Conservation (phyloP, 371 early-diverging fungal genomes). For the Mucor circinelloides region DNA sequence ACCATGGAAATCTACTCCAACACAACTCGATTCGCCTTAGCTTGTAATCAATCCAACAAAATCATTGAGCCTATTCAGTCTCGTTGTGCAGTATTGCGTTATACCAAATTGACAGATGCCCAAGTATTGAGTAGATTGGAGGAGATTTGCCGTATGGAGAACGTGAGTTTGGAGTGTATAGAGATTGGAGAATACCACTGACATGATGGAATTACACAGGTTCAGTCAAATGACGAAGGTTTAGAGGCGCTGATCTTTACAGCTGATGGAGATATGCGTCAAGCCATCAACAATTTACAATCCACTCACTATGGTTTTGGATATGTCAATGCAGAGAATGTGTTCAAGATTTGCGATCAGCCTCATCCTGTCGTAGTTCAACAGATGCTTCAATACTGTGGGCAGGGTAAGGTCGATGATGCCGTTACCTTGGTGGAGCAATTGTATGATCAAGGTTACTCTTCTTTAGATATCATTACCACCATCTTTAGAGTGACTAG, state of each 20-base stretch:
- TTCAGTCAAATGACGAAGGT: conserved; percentile 83
- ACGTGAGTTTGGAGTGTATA: conserved; percentile 41
- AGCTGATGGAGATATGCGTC: conserved; percentile 99
- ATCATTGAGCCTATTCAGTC: conserved; percentile 99
- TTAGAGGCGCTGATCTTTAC: conserved; percentile 94
- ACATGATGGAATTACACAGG: conserved; percentile 43
- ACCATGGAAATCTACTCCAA: conserved; percentile 97
- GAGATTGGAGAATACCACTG: neutral
- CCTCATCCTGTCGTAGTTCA: conserved; percentile 89
- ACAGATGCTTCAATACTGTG: conserved; percentile 71
- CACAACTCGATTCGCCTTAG: conserved; percentile 97
- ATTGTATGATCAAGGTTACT: conserved; percentile 86
- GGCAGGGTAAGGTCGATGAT: conserved; percentile 66
- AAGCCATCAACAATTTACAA: conserved; percentile 98
- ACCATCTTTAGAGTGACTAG: conserved; percentile 90
- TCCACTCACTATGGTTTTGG: conserved; percentile 87
- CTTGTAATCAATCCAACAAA: conserved; percentile 97
- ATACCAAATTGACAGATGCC: conserved; percentile 74
- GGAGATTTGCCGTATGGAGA: conserved; percentile 86
- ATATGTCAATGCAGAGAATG: conserved; percentile 83
- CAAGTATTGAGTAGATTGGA: conserved; percentile 79
- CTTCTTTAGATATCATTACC: conserved; percentile 88
- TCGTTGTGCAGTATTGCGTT: conserved; percentile 96
- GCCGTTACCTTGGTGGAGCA: conserved; percentile 69
- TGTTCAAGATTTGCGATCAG: conserved; percentile 95